phyloP scores from a whole-genome alignment of 495 filamentous ascomycete species.

The Filosporella fistucella region DNA sequence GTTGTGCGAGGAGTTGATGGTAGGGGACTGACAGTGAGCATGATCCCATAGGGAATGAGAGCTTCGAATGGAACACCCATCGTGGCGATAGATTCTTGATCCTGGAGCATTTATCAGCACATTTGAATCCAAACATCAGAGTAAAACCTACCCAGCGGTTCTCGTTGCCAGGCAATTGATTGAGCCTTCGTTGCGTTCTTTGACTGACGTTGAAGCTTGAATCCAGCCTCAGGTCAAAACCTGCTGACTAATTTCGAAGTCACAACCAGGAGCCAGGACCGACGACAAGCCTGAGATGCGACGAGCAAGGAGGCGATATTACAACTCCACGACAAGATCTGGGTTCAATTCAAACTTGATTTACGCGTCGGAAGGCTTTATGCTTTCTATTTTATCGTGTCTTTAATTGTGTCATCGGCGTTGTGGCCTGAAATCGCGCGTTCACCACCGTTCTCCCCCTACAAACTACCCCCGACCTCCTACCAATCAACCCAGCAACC shows the following conservation, averaged over 20 bases:
- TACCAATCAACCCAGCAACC: constrained; percentile 1
- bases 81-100: constrained; percentile 27
- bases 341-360: constrained; percentile 19
- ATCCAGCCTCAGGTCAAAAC: too few relatives aligned
- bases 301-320: too few relatives aligned
- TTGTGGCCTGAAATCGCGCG: constrained; percentile 19
- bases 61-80: constrained; percentile 98
- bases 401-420: constrained; percentile 9
- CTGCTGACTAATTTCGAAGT: too few relatives aligned
- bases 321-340: constrained; percentile 20
- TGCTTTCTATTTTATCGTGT: constrained; percentile 9
- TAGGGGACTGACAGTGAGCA: constrained; percentile 63
- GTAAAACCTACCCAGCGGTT: constrained; percentile 6
- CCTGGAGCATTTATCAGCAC: constrained; percentile 13
- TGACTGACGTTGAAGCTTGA: too few relatives aligned
- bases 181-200: constrained; percentile 5
- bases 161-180: not conserved
- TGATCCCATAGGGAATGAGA: constrained; percentile 89
- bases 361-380: constrained; percentile 23
- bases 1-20: not conserved
- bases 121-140: not conserved
- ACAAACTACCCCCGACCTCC: not conserved
- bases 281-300: too few relatives aligned
- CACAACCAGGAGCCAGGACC: too few relatives aligned
- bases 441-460: constrained; percentile 6